These are phyloP conservation scores for Botrytis hyacinthi DNA, from an alignment of 2,329 filamentous ascomycete species.

Conservation along the genomic window DNA sequence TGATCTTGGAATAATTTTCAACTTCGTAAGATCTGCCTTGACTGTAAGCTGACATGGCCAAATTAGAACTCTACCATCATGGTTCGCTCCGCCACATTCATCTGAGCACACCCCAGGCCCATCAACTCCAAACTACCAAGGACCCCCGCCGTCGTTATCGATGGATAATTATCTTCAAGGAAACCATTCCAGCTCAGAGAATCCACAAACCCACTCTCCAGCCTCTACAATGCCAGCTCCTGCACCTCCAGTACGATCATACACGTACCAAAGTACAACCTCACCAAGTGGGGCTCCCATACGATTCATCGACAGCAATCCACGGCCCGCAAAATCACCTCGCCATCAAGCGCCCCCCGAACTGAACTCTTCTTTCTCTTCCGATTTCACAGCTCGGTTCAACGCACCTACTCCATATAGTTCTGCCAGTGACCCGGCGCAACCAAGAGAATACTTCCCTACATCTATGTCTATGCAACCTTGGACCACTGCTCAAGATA, in stretches of 20 bases:
- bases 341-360: constrained; percentile 35
- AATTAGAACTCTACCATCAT: constrained; percentile 25
- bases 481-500: constrained; percentile 33
- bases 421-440: constrained; percentile 24
- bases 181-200: constrained; percentile 29
- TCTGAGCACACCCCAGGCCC: constrained; percentile 33
- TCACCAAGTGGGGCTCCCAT: constrained; percentile 23
- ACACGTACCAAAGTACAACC: constrained; percentile 20
- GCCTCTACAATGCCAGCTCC: constrained; percentile 24
- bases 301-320: constrained; percentile 37
- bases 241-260: constrained; percentile 16
- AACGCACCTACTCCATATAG: constrained; percentile 29
- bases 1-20: constrained; percentile 3
- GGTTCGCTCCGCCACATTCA: constrained; percentile 33
- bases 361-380: constrained; percentile 25
- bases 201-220: constrained; percentile 27
- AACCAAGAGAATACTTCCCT: constrained; percentile 32
- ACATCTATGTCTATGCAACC: constrained; percentile 27
- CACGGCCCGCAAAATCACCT: constrained; percentile 38
- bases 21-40: neutral
- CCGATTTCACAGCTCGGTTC: constrained; percentile 32
- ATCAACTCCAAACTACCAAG: constrained; percentile 32
- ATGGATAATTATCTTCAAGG: constrained; percentile 36
- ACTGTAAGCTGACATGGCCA: constrained; percentile 16
- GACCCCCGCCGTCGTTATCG: constrained; percentile 23